Evolutionary conservation across 495 filamentous ascomycete species (phyloP).

Genomic region (Neurospora sp.): DNA sequence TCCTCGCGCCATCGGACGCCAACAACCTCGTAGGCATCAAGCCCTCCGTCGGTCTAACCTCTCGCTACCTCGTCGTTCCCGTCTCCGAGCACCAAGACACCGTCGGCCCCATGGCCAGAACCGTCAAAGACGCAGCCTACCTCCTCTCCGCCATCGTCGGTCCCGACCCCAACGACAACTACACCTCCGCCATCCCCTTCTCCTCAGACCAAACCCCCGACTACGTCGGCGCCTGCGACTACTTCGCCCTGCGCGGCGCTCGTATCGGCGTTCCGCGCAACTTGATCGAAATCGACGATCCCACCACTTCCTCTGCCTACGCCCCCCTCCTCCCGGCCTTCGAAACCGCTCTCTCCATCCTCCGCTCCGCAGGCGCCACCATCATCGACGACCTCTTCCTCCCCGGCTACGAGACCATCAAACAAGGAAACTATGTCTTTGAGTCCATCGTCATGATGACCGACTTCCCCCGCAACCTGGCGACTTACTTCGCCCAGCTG

Average conservation of each 20-base stretch:
- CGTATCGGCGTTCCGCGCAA: constrained; percentile 48
- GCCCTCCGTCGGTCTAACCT: constrained; percentile 58
- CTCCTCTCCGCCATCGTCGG: constrained; percentile 55
- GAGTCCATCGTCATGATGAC: constrained; percentile 7
- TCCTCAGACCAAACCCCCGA: constrained; percentile 22
- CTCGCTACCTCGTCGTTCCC: constrained; percentile 50
- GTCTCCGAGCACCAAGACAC: constrained; percentile 55
- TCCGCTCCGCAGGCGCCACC: constrained; percentile 29
- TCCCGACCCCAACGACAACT: constrained; percentile 37
- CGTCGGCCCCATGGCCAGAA: constrained; percentile 48
- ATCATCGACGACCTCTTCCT: constrained; percentile 14
- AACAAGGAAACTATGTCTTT: not conserved
- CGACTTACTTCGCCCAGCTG: constrained; percentile 37
- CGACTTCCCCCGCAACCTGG: constrained; percentile 37
- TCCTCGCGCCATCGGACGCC: constrained; percentile 25
- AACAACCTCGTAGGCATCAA: constrained; percentile 50
- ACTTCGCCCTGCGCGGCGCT: constrained; percentile 53
- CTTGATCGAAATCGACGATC: constrained; percentile 9
- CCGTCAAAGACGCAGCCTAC: constrained; percentile 57
- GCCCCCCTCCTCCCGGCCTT: constrained; percentile 12
- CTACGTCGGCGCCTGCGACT: constrained; percentile 35
- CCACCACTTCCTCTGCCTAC: not conserved
- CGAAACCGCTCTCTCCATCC: constrained; percentile 14
- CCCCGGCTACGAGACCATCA: not conserved
- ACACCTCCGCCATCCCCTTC: constrained; percentile 33